Conservation (phyloP, 2,329 filamentous ascomycete species). For the Sporothrix curviconia region DNA sequence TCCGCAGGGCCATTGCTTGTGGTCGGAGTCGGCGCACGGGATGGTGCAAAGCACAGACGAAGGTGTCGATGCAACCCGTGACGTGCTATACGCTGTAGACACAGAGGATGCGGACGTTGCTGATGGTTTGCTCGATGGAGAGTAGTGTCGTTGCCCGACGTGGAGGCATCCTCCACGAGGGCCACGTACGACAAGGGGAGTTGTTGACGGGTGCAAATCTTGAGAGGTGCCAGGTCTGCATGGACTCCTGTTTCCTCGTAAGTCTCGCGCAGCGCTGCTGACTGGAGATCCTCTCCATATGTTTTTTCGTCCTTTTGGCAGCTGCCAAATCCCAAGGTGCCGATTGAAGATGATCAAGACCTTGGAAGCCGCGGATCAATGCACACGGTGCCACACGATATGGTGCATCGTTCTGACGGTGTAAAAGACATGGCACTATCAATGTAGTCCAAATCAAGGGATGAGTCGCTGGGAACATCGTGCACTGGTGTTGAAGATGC, state of each 20-base stretch:
- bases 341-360: constrained; percentile 39
- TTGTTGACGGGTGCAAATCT: constrained; percentile 39
- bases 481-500: neutral
- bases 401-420: constrained; percentile 36
- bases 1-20: too few relatives aligned
- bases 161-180: neutral
- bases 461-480: neutral
- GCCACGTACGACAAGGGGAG: constrained; percentile 18
- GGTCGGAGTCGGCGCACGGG: neutral
- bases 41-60: neutral
- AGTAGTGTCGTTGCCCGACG: constrained; percentile 1
- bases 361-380: constrained; percentile 32
- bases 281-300: constrained; percentile 37
- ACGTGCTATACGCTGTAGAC: constrained; percentile 19
- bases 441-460: constrained; percentile 26
- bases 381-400: constrained; percentile 43
- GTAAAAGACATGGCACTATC: constrained; percentile 31
- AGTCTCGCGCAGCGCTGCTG: constrained; percentile 40
- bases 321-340: constrained; percentile 37
- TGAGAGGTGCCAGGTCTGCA: constrained; percentile 33
- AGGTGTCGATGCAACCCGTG: neutral
- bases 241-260: constrained; percentile 42
- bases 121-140: constrained; percentile 63
- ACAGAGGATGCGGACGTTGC: constrained; percentile 80
- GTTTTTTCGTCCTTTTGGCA: constrained; percentile 44